Conservation (phyloP, 176 grass and related monocot species). For the Carex parvula region DNA sequence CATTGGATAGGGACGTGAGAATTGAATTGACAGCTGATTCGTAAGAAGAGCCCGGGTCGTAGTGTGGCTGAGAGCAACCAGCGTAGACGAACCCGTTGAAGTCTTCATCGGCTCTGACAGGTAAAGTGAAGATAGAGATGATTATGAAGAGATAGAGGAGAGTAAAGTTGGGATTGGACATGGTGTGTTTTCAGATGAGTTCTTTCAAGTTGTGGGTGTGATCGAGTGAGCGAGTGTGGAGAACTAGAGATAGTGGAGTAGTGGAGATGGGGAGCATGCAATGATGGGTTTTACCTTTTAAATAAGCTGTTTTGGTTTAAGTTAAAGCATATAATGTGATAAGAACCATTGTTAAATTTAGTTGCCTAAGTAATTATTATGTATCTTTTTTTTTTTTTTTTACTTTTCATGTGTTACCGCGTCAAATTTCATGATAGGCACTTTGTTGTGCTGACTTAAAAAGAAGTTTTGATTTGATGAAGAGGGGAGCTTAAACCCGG, state of each 20-base stretch:
- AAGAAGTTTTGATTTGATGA: background rate
- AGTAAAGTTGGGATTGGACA: slow-evolving; percentile 9
- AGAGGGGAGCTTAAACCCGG: background rate
- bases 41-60: slow-evolving; percentile 41
- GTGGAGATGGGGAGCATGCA: background rate
- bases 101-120: slow-evolving; percentile 27
- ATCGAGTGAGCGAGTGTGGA: slow-evolving; percentile 17
- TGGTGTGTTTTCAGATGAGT: slow-evolving; percentile 18
- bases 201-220: background rate
- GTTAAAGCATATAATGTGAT: slow-evolving; percentile 1
- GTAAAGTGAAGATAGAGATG: slow-evolving; percentile 25
- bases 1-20: slow-evolving; percentile 57
- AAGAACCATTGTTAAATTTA: background rate
- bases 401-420: background rate
- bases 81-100: slow-evolving; percentile 70
- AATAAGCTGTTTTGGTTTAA: background rate
- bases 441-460: background rate
- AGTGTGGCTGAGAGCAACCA: slow-evolving; percentile 69
- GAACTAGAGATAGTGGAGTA: background rate
- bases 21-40: slow-evolving; percentile 62
- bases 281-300: slow-evolving; percentile 21
- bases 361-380: background rate
- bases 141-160: slow-evolving; percentile 8
- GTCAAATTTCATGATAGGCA: background rate
- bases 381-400: background rate